Conservation (phyloP, 1,284 basidiomycete species). For the Sanghuangporus weigelae region DNA sequence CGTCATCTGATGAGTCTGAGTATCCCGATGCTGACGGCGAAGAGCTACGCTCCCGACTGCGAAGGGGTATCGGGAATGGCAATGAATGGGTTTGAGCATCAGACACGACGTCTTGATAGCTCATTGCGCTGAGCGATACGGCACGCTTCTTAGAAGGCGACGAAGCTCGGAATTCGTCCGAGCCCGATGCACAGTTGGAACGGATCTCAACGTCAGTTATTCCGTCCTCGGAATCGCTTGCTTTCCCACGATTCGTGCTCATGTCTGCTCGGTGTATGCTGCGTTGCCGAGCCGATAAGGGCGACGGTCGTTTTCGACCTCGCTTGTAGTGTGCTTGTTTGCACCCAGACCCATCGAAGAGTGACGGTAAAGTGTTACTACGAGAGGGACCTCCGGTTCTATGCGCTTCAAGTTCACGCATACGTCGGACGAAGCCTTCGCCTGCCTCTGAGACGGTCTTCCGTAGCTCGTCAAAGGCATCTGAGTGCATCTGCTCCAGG, state of each 20-base stretch:
- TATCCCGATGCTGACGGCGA: conserved; percentile 6
- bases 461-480: conserved; percentile 59
- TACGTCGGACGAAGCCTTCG: conserved; percentile 62
- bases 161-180: conserved; percentile 22
- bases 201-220: conserved; percentile 52
- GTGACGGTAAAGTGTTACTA: not conserved
- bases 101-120: conserved; percentile 32
- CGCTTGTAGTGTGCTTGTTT: conserved; percentile 5
- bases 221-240: conserved; percentile 38
- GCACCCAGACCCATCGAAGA: not conserved
- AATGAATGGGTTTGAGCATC: not conserved
- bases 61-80: conserved; percentile 8
- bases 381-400: conserved; percentile 26
- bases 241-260: conserved; percentile 10
- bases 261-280: conserved; percentile 17
- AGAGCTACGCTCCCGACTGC: conserved; percentile 4
- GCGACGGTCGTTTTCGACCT: conserved; percentile 16
- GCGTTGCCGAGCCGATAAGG: conserved; percentile 22
- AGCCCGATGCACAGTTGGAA: conserved; percentile 30
- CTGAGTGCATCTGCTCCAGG: conserved; percentile 46
- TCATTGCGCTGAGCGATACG: conserved; percentile 32
- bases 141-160: conserved; percentile 35
- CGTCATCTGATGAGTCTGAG: conserved; percentile 10
- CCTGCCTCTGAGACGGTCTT: conserved; percentile 55
- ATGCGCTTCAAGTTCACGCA: conserved; percentile 62